Base-by-base conservation (phyloP, 768 basidiomycete genomes). In the Lactarius indigo region DNA sequence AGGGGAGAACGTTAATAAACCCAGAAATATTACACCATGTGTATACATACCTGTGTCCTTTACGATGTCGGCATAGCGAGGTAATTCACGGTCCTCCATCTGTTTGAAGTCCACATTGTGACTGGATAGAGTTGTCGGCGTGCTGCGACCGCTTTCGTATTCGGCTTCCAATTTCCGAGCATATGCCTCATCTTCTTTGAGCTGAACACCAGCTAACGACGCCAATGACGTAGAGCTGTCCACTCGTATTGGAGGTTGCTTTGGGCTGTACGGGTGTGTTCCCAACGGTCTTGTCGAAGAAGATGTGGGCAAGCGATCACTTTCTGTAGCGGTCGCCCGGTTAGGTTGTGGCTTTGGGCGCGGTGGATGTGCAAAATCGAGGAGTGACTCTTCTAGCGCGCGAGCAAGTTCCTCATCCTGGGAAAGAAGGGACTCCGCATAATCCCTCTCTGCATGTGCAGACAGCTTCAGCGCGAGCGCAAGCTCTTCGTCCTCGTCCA, bases 391-490 rank as follows among this genome's bases (percentile, higher is more conserved):
- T 35, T 64, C 64, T 60, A 59, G 55, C 59, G 54, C 71, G 57
- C 52, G 70, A 63, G 62, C 63, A 35, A 64, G 30, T 7, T 42
- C 65, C 23, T 12, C 66, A 30, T 58, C 66, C 30, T 69, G 64
- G 13, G 61, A 56, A 42, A 41, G 26, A 35, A 64, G 58, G 18
- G 66, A 42, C 20, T 64, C 35, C 15, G 28, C 20, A 58, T 47
- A 41, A 8, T 54, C 64, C 23, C 68, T 35, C 20, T 31, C 57
- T 26, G 39, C 18, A 18, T 39, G 59, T 71, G 81, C 68, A 1
- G 87, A 89, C 65, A 82, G 82, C 69, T 84, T 81, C 64, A 92
- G 70, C 0, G 89, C 91, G 68, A 80, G 80, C 26, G 84, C 84
- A 17, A 92, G 77, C 52, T 91, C 87, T 35, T 86, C 85, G 64